phyloP scores from a whole-genome alignment of 2,329 filamentous ascomycete species.

The Monosporascus ibericus region DNA sequence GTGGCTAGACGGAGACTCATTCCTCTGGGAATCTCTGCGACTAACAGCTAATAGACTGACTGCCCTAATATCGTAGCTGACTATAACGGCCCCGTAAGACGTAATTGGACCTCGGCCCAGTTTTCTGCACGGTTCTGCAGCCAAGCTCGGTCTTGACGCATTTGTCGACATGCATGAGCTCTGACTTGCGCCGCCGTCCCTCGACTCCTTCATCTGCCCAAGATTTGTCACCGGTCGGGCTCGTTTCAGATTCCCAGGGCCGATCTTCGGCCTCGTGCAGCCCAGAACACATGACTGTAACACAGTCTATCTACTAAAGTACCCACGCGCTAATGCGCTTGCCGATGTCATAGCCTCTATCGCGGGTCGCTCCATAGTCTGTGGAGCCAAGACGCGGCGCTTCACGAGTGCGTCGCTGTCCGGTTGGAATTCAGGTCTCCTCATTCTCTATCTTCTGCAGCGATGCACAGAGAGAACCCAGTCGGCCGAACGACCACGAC shows the following conservation, averaged over 20 bases:
- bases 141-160: constrained; percentile 23
- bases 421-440: background rate
- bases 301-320: constrained; percentile 25
- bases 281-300: constrained; percentile 11
- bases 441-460: background rate
- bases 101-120: constrained; percentile 17
- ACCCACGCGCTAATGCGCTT: constrained; percentile 24
- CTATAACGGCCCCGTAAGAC: constrained; percentile 24
- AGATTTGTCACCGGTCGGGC: constrained; percentile 12
- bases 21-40: background rate
- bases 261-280: constrained; percentile 8
- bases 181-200: constrained; percentile 11
- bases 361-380: background rate
- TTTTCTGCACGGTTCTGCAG: constrained; percentile 27
- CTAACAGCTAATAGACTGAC: background rate
- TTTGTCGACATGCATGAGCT: constrained; percentile 27
- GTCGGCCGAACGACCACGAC: background rate
- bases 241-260: constrained; percentile 17
- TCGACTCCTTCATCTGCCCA: constrained; percentile 10
- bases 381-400: background rate
- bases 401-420: background rate
- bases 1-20: background rate
- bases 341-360: constrained; percentile 13
- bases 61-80: constrained; percentile 1
- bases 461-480: background rate